Conservation (phyloP, 108 stramenopile species). For the Nitzschia inconspicua region DNA sequence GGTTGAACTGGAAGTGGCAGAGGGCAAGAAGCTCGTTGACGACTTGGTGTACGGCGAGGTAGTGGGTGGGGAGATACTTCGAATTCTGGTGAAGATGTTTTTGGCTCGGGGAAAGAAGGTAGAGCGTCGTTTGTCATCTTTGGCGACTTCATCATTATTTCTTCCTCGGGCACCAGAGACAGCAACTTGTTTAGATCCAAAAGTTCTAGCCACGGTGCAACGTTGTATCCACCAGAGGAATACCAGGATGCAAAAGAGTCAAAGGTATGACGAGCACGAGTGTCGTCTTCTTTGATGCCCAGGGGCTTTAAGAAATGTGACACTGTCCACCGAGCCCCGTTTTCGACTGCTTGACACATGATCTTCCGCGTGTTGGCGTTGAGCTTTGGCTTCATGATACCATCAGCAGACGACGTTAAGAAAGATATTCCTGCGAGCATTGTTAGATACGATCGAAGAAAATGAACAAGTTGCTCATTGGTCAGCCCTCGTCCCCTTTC, state of each 20-base stretch:
- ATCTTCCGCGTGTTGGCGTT: constrained; percentile 29
- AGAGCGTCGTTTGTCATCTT: constrained; percentile 3
- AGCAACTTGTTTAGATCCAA: constrained; percentile 84
- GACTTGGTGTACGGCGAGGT: neutral
- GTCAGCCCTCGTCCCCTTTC: constrained; percentile 47
- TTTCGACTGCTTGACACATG: constrained; percentile 66
- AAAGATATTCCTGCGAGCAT: constrained; percentile 80
- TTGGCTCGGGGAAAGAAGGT: constrained; percentile 10
- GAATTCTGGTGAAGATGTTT: constrained; percentile 18
- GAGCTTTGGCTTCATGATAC: constrained; percentile 37
- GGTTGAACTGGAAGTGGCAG: neutral
- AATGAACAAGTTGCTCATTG: constrained; percentile 59
- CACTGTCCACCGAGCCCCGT: constrained; percentile 82
- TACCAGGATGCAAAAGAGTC: constrained; percentile 90
- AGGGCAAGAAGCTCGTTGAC: constrained; percentile 1
- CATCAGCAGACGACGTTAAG: constrained; percentile 45
- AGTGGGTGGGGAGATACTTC: constrained; percentile 7
- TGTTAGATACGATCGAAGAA: constrained; percentile 74
- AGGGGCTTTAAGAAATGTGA: constrained; percentile 61
- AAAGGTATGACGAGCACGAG: constrained; percentile 55
- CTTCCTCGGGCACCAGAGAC: constrained; percentile 49
- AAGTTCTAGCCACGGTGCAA: constrained; percentile 91
- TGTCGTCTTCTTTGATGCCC: constrained; percentile 22
- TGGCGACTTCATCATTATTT: constrained; percentile 8
- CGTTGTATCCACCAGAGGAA: constrained; percentile 78